These are phyloP conservation scores for Oleoguttula mirabilis DNA, from an alignment of 495 filamentous ascomycete genomes.

Conservation along the genomic window DNA sequence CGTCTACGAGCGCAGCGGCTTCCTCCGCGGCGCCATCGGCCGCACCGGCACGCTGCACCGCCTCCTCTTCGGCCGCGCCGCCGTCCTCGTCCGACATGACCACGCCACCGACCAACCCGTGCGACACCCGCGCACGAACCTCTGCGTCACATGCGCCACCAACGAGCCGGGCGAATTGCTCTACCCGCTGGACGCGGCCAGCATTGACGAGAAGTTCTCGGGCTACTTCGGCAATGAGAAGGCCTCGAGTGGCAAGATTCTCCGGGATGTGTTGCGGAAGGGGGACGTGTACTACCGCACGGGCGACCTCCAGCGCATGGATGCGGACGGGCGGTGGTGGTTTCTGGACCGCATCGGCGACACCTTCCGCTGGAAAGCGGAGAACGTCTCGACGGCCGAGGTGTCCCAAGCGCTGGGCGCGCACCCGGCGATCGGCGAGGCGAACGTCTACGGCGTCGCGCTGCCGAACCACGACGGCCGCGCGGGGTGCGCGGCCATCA, in stretches of 20 bases:
- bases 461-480: constrained; percentile 42
- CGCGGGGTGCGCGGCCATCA: constrained; percentile 31
- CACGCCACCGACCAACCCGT: constrained; percentile 55
- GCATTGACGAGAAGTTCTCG: constrained; percentile 52
- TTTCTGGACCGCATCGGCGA: constrained; percentile 68
- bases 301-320: constrained; percentile 57
- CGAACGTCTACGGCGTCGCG: constrained; percentile 67
- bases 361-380: constrained; percentile 74
- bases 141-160: constrained; percentile 48
- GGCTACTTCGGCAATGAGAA: constrained; percentile 56
- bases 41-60: constrained; percentile 43
- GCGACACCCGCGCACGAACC: constrained; percentile 59
- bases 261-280: constrained; percentile 57
- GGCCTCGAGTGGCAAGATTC: constrained; percentile 57
- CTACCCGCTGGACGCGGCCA: constrained; percentile 52
- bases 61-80: constrained; percentile 37
- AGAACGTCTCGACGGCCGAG: constrained; percentile 72
- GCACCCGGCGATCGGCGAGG: constrained; percentile 56
- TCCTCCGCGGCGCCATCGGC: constrained; percentile 69
- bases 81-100: constrained; percentile 62
- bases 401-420: constrained; percentile 55
- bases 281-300: constrained; percentile 66
- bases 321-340: constrained; percentile 60
- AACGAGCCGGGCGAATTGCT: constrained; percentile 74
- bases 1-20: constrained; percentile 67